Evolutionary conservation across 73 alveolate species (phyloP).

Genomic region (Stentor roeselii): DNA sequence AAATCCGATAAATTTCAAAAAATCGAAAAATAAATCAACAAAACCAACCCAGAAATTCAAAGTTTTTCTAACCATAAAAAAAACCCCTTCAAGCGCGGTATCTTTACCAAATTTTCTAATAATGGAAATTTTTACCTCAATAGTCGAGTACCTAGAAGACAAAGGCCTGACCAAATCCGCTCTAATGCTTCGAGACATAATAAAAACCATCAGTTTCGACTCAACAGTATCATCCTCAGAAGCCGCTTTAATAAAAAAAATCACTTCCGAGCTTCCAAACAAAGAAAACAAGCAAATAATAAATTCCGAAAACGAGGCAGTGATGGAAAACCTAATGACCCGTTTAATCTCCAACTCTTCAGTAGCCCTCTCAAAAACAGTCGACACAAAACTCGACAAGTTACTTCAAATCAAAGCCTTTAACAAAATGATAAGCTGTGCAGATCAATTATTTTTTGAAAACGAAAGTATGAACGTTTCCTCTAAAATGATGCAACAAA

Average conservation of each 20-base stretch:
- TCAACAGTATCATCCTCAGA: not conserved
- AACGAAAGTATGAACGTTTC: slow-evolving; percentile 14
- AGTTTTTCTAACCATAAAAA: too few relatives aligned
- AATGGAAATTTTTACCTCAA: slow-evolving; percentile 11
- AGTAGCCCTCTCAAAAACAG: slow-evolving; percentile 59
- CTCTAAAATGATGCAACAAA: slow-evolving; percentile 11
- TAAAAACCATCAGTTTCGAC: slow-evolving; percentile 18
- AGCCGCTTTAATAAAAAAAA: not conserved
- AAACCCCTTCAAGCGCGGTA: too few relatives aligned
- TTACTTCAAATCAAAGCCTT: slow-evolving; percentile 76
- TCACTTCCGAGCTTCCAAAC: not conserved
- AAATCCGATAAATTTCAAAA: too few relatives aligned
- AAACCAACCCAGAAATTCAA: too few relatives aligned
- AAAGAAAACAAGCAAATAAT: slow-evolving; percentile 19
- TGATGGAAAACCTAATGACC: slow-evolving; percentile 87
- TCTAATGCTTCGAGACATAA: slow-evolving; percentile 1
- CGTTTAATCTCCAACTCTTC: slow-evolving; percentile 70
- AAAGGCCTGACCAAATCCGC: not conserved
- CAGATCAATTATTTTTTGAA: slow-evolving; percentile 20
- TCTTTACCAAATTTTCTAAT: too few relatives aligned
- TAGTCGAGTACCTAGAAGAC: slow-evolving; percentile 5
- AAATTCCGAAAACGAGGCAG: slow-evolving; percentile 57
- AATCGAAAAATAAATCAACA: too few relatives aligned
- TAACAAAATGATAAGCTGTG: slow-evolving; percentile 68
- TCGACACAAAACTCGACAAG: slow-evolving; percentile 68